These are phyloP conservation scores for Schizothecium vesticola DNA, from an alignment of 495 filamentous ascomycete species.

Conservation along the genomic window DNA sequence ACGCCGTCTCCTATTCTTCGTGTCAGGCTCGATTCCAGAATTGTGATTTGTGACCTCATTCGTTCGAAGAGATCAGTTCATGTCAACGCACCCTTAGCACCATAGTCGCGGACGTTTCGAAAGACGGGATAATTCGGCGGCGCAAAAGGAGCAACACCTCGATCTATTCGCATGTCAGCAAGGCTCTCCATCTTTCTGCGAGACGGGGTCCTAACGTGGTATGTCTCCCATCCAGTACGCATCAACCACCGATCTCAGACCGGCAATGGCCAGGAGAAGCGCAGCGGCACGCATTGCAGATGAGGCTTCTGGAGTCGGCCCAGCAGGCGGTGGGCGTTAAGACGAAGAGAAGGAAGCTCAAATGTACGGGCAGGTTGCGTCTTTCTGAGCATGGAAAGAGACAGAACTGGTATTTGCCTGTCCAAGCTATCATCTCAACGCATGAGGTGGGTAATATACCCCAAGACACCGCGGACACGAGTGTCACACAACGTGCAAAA, in stretches of 20 bases:
- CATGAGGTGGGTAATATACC: neutral
- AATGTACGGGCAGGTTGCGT: neutral
- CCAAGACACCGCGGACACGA: neutral
- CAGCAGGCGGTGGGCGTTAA: neutral
- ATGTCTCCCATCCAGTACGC: slow-evolving; percentile 44
- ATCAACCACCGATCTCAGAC: slow-evolving; percentile 33
- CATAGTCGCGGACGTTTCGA: slow-evolving; percentile 57
- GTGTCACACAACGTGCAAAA: neutral
- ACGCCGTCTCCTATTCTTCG: slow-evolving; percentile 34
- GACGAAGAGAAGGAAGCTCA: neutral
- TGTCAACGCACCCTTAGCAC: slow-evolving; percentile 47
- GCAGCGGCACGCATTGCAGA: slow-evolving; percentile 35
- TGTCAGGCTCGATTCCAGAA: neutral
- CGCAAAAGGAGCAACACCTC: slow-evolving; percentile 43
- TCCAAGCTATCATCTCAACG: neutral
- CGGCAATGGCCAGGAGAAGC: slow-evolving; percentile 34
- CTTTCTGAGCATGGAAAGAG: neutral
- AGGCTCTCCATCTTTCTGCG: neutral
- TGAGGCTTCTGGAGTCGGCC: neutral
- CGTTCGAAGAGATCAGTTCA: neutral
- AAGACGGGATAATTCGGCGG: slow-evolving; percentile 47
- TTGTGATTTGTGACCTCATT: neutral
- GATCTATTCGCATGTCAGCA: slow-evolving; percentile 28
- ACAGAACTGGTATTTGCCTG: neutral
- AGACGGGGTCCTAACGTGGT: slow-evolving; percentile 27